Evolutionary conservation across 106 monocot genomes (phyloP), one percentile per base, ranked within the genome.

Genomic region (Hemerocallis citrina): DNA sequence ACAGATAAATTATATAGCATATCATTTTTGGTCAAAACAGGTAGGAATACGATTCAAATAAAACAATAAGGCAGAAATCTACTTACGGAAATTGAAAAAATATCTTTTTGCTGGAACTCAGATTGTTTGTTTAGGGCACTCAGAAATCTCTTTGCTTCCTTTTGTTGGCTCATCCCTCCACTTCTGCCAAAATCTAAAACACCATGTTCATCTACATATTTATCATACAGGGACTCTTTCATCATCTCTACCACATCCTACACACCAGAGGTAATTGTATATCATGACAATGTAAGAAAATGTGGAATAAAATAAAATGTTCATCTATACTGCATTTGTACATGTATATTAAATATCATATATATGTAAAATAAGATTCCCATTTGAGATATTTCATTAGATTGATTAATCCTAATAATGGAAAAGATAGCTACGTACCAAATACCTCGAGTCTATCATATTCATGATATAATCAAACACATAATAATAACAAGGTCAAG

Each of bases 181-280:
- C 86, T 87, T 43, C 96, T 75, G 14, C 61, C 84, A 69, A 98
- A 98, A 59, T 98, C 91, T 6, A 98, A 77, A 85, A 72, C 39
- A 12, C 98, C 98, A 65, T 88, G 84, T 21, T 98, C 91, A 68
- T 98, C 98, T 42, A 98, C 81, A 68, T 88, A 92, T 59, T 98
- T 92, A 57, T 92, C 91, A 61, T 98, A 88, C 41, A 98, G 72
- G 14, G 98, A 98, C 79, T 92, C 98, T 75, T 79, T 88, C 98
- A 98, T 92, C 72, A 98, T 92, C 76, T 92, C 98, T 37, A 98
- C 79, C 34, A 82, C 98, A 64, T 92, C 98, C 98, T 98, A 70
- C 15, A 76, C 29, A 70, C 17, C 21, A 70, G 25, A 66, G 20
- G 46, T 25, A 58, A 38, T 63, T 20, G 15, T 20, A 27, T 0